Conservation (phyloP, 163 green algal genomes). For the Scenedesmus sp. region DNA sequence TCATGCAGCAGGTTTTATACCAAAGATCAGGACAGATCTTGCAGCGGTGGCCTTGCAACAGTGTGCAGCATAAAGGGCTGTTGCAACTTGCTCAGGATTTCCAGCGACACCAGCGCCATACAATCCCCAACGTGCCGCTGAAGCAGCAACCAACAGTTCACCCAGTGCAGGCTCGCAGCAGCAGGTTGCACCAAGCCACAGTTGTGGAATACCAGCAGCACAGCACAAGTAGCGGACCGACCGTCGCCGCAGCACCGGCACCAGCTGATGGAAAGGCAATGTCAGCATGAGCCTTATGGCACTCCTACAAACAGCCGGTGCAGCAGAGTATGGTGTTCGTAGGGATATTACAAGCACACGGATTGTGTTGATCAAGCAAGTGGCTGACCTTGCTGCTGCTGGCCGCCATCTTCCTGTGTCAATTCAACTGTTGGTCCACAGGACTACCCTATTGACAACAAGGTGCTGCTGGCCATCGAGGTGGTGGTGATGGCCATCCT, state of each 20-base stretch:
- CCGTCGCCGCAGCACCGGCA: background rate
- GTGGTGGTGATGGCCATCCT: constrained; percentile 81
- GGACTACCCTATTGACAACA: constrained; percentile 73
- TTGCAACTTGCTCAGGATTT: no score
- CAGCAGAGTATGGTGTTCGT: no score
- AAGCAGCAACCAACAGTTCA: no score
- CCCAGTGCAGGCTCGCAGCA: no score
- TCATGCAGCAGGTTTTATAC: no score
- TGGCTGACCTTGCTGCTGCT: background rate
- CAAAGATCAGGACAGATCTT: background rate
- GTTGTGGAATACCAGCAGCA: background rate
- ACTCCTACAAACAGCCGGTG: background rate
- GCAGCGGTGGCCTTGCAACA: background rate
- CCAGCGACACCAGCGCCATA: background rate
- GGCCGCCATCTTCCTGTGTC: background rate
- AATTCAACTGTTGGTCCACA: constrained; percentile 17
- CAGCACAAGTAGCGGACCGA: background rate
- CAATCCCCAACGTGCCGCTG: no score
- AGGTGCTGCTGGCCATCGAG: constrained; percentile 77
- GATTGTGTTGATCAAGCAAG: no score
- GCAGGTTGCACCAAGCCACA: background rate
- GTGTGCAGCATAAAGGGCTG: background rate
- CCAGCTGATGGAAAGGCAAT: background rate
- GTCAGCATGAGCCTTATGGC: background rate
- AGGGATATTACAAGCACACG: no score